Evolutionary conservation across 129 eudicot genomes (phyloP), one percentile per base, ranked within the genome.

Genomic region (Apium graveolens): DNA sequence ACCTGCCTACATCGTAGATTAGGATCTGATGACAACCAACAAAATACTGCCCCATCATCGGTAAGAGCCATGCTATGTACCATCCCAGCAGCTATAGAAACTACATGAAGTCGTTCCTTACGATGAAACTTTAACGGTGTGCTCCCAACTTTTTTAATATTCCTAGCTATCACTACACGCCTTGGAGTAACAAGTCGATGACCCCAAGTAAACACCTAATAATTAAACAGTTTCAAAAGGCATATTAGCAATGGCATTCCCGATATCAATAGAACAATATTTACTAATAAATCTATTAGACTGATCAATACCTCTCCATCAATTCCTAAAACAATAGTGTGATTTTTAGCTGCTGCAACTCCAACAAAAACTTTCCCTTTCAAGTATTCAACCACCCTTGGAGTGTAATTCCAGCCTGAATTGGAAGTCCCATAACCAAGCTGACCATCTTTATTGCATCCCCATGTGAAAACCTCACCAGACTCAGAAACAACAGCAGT

Each of bases 341-440:
- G 99, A 86, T 87, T 90, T 86, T 96, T 96, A 60, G 99, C 97
- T 48, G 97, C 94, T 38, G 97, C 81, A 21, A 90, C 95, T 29
- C 82, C 81, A 76, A 81, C 70, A 34, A 96, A 86, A 38, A 80
- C 82, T 80, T 86, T 96, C 2, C 99, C 97, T 87, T 96, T 92
- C 85, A 96, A 84, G 80, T 86, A 92, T 38, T 92, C 99, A 74
- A 96, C 95, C 73, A 90, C 87, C 79, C 99, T 85, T 20, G 99
- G 99, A 35, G 91, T 89, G 69, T 96, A 92, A 68, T 96, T 92
- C 24, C 97, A 96, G 39, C 96, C 89, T 4, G 99, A 96, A 81
- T 92, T 96, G 41, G 99, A 96, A 70, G 99, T 96, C 21, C 99
- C 99, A 82, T 96, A 96, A 76, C 99, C 99, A 43, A 96, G 99